Conservation (phyloP, 208 protist genomes). For the Kentomonas sorsogonicus region DNA sequence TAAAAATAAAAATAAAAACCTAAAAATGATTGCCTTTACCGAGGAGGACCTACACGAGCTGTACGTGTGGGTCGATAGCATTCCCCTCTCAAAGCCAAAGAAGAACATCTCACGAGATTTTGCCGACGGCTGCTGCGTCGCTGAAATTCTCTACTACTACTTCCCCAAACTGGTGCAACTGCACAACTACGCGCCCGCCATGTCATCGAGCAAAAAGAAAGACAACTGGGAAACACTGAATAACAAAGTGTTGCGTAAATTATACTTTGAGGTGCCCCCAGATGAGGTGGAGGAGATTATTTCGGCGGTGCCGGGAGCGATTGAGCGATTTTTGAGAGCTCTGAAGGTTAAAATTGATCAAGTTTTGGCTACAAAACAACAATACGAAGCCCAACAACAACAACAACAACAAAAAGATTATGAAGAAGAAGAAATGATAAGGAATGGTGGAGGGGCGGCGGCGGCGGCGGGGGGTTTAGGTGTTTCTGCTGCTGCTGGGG, state of each 20-base stretch:
- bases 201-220: slow-evolving; percentile 86
- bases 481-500: no score
- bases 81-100: slow-evolving; percentile 95
- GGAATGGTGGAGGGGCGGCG: no score
- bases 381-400: slow-evolving; percentile 4
- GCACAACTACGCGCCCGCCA: slow-evolving; percentile 96
- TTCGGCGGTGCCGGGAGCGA: slow-evolving; percentile 82
- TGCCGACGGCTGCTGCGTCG: slow-evolving; percentile 95
- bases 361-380: slow-evolving; percentile 58
- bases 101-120: slow-evolving; percentile 97
- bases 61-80: slow-evolving; percentile 96
- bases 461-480: no score
- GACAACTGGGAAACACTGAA: slow-evolving; percentile 98
- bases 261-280: slow-evolving; percentile 86
- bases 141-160: slow-evolving; percentile 95
- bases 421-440: no score
- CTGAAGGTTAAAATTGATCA: slow-evolving; percentile 87
- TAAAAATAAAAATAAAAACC: slow-evolving; percentile 20
- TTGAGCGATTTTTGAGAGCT: slow-evolving; percentile 92
- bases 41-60: slow-evolving; percentile 94
- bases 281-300: slow-evolving; percentile 90
- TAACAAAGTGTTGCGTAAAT: slow-evolving; percentile 90
- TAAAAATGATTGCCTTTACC: slow-evolving; percentile 69
- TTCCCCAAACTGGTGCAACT: slow-evolving; percentile 97
- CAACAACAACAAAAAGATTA: no score